These are phyloP conservation scores for Pisolithus sp. DNA, from an alignment of 768 basidiomycete species.

Conservation along the genomic window DNA sequence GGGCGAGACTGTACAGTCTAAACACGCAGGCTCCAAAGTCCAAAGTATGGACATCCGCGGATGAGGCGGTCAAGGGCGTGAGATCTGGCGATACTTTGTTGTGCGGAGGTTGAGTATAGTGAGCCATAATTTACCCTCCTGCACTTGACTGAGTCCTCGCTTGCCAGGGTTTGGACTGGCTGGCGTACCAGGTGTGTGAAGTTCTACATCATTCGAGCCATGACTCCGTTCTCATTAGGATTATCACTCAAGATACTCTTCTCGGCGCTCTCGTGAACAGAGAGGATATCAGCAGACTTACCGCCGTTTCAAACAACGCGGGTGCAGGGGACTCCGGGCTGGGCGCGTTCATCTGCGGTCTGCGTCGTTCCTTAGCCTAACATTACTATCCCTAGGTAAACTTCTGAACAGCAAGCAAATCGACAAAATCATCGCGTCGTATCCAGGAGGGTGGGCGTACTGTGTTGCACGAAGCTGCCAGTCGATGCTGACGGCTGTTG, in stretches of 20 bases:
- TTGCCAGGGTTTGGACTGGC: slow-evolving; percentile 78
- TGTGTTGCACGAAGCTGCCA: not conserved
- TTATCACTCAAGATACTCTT: slow-evolving; percentile 56
- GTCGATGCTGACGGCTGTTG: not conserved
- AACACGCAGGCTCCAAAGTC: slow-evolving; percentile 26
- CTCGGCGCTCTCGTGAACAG: slow-evolving; percentile 71
- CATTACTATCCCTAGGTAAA: slow-evolving; percentile 43
- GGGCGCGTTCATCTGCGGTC: slow-evolving; percentile 33
- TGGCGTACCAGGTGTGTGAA: slow-evolving; percentile 74
- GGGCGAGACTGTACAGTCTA: slow-evolving; percentile 22
- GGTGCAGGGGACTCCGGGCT: slow-evolving; percentile 66
- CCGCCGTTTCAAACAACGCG: slow-evolving; percentile 86
- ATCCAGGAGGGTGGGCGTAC: slow-evolving; percentile 68
- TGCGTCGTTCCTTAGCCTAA: not conserved
- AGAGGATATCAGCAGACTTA: slow-evolving; percentile 66
- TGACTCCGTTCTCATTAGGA: not conserved
- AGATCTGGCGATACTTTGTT: slow-evolving; percentile 75
- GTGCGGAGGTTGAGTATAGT: slow-evolving; percentile 63
- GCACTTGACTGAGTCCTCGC: not conserved
- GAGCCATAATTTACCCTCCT: not conserved
- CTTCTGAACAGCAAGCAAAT: slow-evolving; percentile 71
- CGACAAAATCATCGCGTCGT: slow-evolving; percentile 80
- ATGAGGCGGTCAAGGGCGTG: slow-evolving; percentile 79
- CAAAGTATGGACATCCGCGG: slow-evolving; percentile 78
- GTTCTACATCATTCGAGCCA: not conserved